Base-by-base conservation (phyloP, 495 filamentous ascomycete genomes). In the Aspergillus taichungensis region DNA sequence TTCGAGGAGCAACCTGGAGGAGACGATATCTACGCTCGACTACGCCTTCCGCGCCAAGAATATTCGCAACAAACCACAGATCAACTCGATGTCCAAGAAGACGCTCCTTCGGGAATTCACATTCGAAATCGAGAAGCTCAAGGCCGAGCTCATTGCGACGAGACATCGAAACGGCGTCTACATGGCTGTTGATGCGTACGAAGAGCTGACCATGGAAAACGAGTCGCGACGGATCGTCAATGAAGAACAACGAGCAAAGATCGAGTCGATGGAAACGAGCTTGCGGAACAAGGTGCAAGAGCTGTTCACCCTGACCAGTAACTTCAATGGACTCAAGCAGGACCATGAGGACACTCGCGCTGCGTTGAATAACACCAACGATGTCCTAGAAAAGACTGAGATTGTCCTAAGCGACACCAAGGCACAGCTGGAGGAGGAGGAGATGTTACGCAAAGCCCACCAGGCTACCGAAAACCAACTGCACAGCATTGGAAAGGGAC, bases 31-130 rank as follows among this genome's bases (percentile, higher is more conserved):
- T 2, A 97, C 94, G 0, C 73, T 98, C 3, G 92, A 98, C 60
- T 98, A 98, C 59, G 94, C 92, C 8, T 95, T 96, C 60, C 78
- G 92, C 13, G 92, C 94, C 3, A 98, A 98, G 69, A 95, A 97
- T 55, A 98, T 98, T 50, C 84, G 87, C 13, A 98, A 98, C 62
- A 95, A 96, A 61, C 92, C 92, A 5, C 92, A 98, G 56, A 77
- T 94, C 54, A 97, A 97, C 61, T 84, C 86, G 29, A 77, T 95
- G 43, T 88, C 85, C 12, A 98, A 97, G 63, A 91, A 91, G 62
- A 94, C 87, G 4, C 64, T 97, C 13, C 76, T 98, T 0, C 77
- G 77, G 27, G 94, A 98, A 42, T 94, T 94, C 49, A 90, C 94
- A 0, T 64, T 75, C n/a, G 94, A 97, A 53, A 95, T 97, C 43